phyloP scores from a whole-genome alignment of 768 basidiomycete species.

The Collybia sp. region DNA sequence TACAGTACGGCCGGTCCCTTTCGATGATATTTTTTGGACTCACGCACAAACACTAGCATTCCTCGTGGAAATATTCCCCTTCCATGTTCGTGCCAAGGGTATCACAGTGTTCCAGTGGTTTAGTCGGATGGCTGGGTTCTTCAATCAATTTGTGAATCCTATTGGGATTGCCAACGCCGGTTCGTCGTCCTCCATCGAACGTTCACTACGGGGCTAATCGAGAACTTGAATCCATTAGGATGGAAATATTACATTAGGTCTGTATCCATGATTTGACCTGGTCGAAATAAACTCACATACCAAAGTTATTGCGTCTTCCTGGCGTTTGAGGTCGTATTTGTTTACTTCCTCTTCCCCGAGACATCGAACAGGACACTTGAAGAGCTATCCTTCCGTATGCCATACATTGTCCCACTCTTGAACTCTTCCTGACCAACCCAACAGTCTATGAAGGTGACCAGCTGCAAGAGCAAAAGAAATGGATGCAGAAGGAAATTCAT shows the following conservation, averaged over 20 bases:
- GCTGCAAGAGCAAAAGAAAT: constrained; percentile 33
- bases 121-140: constrained; percentile 48
- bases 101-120: constrained; percentile 59
- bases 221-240: constrained; percentile 17
- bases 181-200: constrained; percentile 7
- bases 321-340: constrained; percentile 46
- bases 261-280: not conserved
- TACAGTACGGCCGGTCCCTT: constrained; percentile 28
- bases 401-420: not conserved
- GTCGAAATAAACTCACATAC: not conserved
- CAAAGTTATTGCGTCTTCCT: constrained; percentile 44
- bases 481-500: constrained; percentile 34
- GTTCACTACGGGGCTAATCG: not conserved
- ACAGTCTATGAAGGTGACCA: constrained; percentile 42
- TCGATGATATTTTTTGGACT: not conserved
- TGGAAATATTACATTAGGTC: constrained; percentile 58
- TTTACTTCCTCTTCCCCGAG: constrained; percentile 62
- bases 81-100: constrained; percentile 56
- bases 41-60: constrained; percentile 32
- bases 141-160: constrained; percentile 66
- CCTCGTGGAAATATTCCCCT: constrained; percentile 68
- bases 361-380: constrained; percentile 49
- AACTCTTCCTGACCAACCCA: not conserved
- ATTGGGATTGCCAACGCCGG: constrained; percentile 53
- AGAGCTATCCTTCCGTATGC: constrained; percentile 56